Evolutionary conservation across 2,329 filamentous ascomycete species (phyloP), one percentile per base, ranked within the genome.

Genomic region (Triangularia verruculosa): DNA sequence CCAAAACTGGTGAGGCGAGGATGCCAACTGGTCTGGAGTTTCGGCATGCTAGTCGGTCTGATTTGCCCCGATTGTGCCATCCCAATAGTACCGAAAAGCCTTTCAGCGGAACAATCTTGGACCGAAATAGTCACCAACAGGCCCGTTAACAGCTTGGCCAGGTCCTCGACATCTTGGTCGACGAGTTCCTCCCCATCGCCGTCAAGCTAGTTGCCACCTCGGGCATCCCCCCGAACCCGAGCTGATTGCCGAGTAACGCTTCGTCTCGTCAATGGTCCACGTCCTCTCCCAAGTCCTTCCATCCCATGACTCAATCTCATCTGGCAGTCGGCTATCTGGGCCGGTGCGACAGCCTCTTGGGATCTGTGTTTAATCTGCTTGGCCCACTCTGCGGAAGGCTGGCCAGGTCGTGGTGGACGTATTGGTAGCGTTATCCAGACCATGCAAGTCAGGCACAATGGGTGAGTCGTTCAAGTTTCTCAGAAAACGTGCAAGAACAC

Each of bases 41-140:
- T 20, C 17, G 24, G 25, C 53, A 53, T 47, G 52, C 27, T 22
- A 47, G 27, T 63, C 55, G 27, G 55, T 43, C 47, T 51, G 17
- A 20, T 56, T 25, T 32, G 22, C n/a, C 51, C 56, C 25, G 39
- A 28, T 39, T 28, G 55, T 43, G 43, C 22, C 24, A 32, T 20
- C 15, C 51, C 24, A 25, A 20, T n/a, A 22, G 34, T 20, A 30
- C 28, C 22, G 39, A 13, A 22, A 30, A 34, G 20, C 51, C 17
- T 24, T 59, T 34, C 15, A 30, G 15, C 58, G 62, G 58, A 22
- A 25, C 57, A 64, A 61, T 64, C 62, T 52, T 53, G 28, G 39
- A 27, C 47, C 43, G 56, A 55, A 63, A 47, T 47, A 20, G 39
- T 47, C 39, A 53, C 43, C 58, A 0, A 67, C 0, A 74, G 70